Evolutionary conservation across 2,329 filamentous ascomycete species (phyloP), one percentile per base, ranked within the genome.

Genomic region (Septoria petroselini): DNA sequence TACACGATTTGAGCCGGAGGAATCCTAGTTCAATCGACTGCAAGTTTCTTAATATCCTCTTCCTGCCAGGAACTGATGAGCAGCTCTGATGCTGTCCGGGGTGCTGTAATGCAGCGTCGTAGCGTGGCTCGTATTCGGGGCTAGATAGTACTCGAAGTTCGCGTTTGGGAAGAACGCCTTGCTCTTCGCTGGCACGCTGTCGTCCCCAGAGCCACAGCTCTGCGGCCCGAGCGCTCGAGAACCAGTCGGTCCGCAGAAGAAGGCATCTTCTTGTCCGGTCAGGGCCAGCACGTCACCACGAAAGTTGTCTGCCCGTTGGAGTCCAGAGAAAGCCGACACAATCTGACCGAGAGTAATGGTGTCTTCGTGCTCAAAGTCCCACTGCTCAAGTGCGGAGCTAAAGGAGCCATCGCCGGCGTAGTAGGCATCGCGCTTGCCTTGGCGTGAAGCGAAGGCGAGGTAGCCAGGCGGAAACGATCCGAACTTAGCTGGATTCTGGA

Each of bases 291-390:
- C 53, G 21, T 55, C 50, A 11, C 55, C 53, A 15, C 12, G 53
- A 23, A 30, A 58, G 2, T 29, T 30, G 9, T 53, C 48, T 11
- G 55, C 55, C 11, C 41, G 30, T 27, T 53, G 25, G 1, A 58
- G 41, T 8, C 53, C 55, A 14, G 46, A 48, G 40, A 58, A 58
- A 23, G 53, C 53, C 8, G 53, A 48, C 7, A 50, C 41, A 29
- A 58, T 55, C 31, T 58, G 53, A 4, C 55, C 55, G 18, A 55
- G 23, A 27, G 55, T 55, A 35, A 58, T 53, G 3, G 55, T 58
- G 34, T 55, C 55, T 37, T 58, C 46, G 30, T 58, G 50, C 9
- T 48, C 53, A 34, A 55, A 58, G 33, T 58, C 55, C 39, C 48
- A 58, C 17, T 53, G 41, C 21, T 48, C 55, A 8, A 55, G 41